Base-by-base conservation (phyloP, 2,329 filamentous ascomycete species). In the Dactylellina sp. region DNA sequence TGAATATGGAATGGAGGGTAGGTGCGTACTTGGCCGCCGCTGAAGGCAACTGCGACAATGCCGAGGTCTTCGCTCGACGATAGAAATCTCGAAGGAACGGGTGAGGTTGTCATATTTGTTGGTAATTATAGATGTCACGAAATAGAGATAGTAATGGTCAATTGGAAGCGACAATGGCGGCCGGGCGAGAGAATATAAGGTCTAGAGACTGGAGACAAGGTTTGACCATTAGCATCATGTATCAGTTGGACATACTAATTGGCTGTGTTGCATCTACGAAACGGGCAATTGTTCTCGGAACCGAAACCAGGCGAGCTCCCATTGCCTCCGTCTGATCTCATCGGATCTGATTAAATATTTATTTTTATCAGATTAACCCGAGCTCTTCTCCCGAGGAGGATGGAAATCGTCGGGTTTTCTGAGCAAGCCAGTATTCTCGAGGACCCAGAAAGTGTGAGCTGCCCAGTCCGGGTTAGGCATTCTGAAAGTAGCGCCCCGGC, bases 41-140 rank as follows among this genome's bases (percentile, higher is more conserved):
- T 96, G 85, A 98, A 99, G 76, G 94, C 94, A 39, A 98, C 95
- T 55, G 94, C 93, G 39, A 98, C 92, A 65, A 99, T 87, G 75
- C 94, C 95, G 76, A 99, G 86, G 79, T 98, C 89, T 80, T 91
- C 86, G 32, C 89, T 87, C 80, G 89, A 86, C 76, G 89, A 85
- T 78, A 98, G 89, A 84, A 97, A 98, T 80, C 90, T 93, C 74
- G 87, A 85, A 53, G 84, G 80, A 75, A 89, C 84, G 5, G 86
- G 86, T 2, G 87, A 84, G 32, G 87, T 86, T 63, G 83, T 82
- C 35, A 85, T 86, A 85, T 35, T 61, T 32, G 20, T 46, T 14
- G 37, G 22, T 59, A 24, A 20, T 22, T 50, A 37, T 18, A n/a
- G 20, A 24, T 46, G 22, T 40, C n/a, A 40, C 35, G 24, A 24